Conservation (phyloP, 352 stramenopile genomes). For the Pythium insidiosum region DNA sequence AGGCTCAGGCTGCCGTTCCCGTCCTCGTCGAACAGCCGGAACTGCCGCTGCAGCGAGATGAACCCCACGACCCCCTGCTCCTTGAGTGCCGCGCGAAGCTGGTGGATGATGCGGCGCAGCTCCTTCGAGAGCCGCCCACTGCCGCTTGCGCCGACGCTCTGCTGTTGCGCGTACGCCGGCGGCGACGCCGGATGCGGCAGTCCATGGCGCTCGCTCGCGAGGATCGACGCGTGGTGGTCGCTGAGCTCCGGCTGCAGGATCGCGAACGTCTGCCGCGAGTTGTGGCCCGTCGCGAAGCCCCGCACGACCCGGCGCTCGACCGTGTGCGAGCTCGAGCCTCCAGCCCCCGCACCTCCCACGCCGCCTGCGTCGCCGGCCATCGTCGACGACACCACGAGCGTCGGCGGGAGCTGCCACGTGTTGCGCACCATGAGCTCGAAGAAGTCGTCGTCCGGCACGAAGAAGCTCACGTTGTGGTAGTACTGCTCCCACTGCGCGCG, state of each 20-base stretch:
- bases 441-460: slow-evolving; percentile 84
- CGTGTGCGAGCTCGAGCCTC: background rate
- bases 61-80: slow-evolving; percentile 62
- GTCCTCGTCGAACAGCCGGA: slow-evolving; percentile 72
- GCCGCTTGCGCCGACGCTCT: slow-evolving; percentile 25
- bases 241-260: slow-evolving; percentile 55
- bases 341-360: too few relatives aligned
- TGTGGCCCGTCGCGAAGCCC: slow-evolving; percentile 27
- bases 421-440: slow-evolving; percentile 88
- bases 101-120: slow-evolving; percentile 43
- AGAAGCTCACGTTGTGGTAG: slow-evolving; percentile 87
- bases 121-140: slow-evolving; percentile 73
- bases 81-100: slow-evolving; percentile 43
- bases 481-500: slow-evolving; percentile 66
- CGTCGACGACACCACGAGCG: too few relatives aligned
- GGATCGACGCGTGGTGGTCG: slow-evolving; percentile 21
- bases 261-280: slow-evolving; percentile 44
- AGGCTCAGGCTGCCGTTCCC: slow-evolving; percentile 53
- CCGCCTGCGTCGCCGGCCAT: too few relatives aligned
- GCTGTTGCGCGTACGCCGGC: slow-evolving; percentile 1
- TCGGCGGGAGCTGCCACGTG: slow-evolving; percentile 48
- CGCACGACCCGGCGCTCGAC: slow-evolving; percentile 15
- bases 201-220: slow-evolving; percentile 15
- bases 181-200: slow-evolving; percentile 3
- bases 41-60: slow-evolving; percentile 65